These are phyloP conservation scores for Heterobasidion occidentale DNA, from an alignment of 1,284 basidiomycete species.

Conservation along the genomic window DNA sequence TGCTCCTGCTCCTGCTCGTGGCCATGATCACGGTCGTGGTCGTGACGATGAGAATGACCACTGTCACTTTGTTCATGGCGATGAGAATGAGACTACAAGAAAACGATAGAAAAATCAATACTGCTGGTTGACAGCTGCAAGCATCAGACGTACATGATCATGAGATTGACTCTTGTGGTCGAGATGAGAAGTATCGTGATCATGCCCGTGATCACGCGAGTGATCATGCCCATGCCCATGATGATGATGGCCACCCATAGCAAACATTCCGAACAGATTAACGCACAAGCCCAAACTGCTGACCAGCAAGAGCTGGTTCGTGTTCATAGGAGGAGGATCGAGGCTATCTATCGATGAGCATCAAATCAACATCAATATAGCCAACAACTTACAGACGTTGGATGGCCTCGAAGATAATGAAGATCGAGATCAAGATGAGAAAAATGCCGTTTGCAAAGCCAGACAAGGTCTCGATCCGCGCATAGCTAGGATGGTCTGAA, in stretches of 20 bases:
- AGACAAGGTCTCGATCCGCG: constrained; percentile 97
- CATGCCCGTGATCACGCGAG: constrained; percentile 33
- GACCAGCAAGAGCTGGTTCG: constrained; percentile 86
- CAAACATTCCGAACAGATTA: constrained; percentile 98
- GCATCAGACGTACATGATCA: background rate
- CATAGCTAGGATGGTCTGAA: constrained; percentile 52
- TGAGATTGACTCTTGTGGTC: constrained; percentile 2
- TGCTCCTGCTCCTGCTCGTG: constrained; percentile 23
- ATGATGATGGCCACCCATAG: constrained; percentile 94
- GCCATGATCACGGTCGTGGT: constrained; percentile 26
- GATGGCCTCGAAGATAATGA: constrained; percentile 97
- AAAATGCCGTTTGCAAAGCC: constrained; percentile 99
- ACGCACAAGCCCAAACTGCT: constrained; percentile 86
- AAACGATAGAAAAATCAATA: background rate
- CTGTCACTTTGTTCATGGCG: background rate
- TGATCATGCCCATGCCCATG: constrained; percentile 24
- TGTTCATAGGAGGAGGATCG: constrained; percentile 98
- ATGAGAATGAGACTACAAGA: background rate
- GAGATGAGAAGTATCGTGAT: constrained; percentile 21
- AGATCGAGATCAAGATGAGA: constrained; percentile 92
- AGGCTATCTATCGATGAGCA: constrained; percentile 37
- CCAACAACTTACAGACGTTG: constrained; percentile 73
- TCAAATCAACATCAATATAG: background rate
- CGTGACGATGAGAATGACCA: constrained; percentile 20
- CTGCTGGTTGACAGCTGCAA: background rate